Percentiles rank a stretch among this genome's conserved stretches.
Evolutionary conservation across 805 yeast species (phyloP).

Genomic region (Kodamaea laetipori): DNA sequence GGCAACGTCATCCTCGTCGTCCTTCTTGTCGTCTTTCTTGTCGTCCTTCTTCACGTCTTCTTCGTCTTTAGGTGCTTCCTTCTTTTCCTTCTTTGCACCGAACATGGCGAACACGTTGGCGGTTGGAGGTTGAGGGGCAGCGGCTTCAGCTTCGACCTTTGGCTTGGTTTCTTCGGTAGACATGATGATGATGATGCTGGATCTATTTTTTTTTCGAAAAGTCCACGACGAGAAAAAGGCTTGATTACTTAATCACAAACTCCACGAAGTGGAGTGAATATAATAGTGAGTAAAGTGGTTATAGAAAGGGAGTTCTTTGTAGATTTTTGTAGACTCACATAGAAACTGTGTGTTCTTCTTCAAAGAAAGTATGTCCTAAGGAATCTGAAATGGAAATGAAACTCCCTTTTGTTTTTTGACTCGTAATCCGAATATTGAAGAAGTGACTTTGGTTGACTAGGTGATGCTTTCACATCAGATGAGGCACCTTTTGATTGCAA

Average conservation of each 20-base stretch:
- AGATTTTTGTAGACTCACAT: no score
- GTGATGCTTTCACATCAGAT: no score
- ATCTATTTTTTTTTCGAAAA: constrained; percentile 7
- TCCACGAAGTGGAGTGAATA: no score
- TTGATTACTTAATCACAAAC: constrained; percentile 14
- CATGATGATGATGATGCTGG: constrained; percentile 19
- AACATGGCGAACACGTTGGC: constrained; percentile 91
- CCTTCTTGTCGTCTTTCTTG: constrained; percentile 26
- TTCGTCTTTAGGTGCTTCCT: constrained; percentile 43
- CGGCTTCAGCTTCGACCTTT: constrained; percentile 28
- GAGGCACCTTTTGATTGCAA: no score
- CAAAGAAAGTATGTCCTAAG: no score
- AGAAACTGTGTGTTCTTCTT: no score
- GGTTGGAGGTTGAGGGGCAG: constrained; percentile 64
- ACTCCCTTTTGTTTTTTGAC: no score
- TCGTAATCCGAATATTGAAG: no score
- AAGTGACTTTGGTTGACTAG: no score
- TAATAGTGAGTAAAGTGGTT: not conserved
- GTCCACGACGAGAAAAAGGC: constrained; percentile 3
- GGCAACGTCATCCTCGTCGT: constrained; percentile 59
- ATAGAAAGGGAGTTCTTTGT: not conserved
- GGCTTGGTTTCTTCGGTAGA: constrained; percentile 35
- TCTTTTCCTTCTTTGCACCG: constrained; percentile 83
- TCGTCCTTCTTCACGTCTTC: constrained; percentile 31
- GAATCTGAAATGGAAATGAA: no score